Conservation (phyloP, 495 filamentous ascomycete genomes). For the Penicillium egyptiacum region DNA sequence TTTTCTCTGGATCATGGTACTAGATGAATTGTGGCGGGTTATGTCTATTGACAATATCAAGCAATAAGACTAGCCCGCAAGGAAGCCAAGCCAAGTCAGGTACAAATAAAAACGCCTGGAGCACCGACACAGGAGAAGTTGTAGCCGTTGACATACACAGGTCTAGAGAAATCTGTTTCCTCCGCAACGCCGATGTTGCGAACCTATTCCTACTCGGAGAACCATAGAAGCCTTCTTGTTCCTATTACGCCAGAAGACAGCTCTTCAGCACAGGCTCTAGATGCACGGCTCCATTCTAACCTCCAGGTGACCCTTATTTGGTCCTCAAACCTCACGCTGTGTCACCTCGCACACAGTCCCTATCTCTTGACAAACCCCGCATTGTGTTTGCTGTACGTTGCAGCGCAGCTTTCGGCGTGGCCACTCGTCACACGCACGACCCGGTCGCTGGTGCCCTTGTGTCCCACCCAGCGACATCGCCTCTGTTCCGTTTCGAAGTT, state of each 20-base stretch:
- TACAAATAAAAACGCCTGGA: neutral
- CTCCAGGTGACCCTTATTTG: slow-evolving; percentile 55
- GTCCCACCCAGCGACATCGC: neutral
- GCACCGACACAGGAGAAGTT: neutral
- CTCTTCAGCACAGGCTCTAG: slow-evolving; percentile 10
- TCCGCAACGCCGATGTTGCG: neutral
- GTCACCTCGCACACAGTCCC: slow-evolving; percentile 50
- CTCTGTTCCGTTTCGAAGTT: neutral
- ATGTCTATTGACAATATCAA: neutral
- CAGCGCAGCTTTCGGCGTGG: slow-evolving; percentile 47
- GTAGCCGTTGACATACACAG: neutral
- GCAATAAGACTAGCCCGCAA: neutral
- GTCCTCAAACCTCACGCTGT: slow-evolving; percentile 46
- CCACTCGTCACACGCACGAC: slow-evolving; percentile 43
- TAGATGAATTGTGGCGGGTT: neutral
- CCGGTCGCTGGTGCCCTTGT: slow-evolving; percentile 1
- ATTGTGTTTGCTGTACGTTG: slow-evolving; percentile 52
- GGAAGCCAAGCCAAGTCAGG: neutral
- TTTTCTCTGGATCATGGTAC: neutral
- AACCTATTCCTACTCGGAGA: neutral
- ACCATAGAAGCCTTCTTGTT: neutral
- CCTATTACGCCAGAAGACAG: neutral
- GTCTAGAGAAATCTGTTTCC: neutral
- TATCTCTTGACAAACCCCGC: slow-evolving; percentile 51
- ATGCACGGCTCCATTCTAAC: slow-evolving; percentile 28